Evolutionary conservation across 176 grass and related monocot genomes (phyloP).

Genomic region (Oryza meridionalis): DNA sequence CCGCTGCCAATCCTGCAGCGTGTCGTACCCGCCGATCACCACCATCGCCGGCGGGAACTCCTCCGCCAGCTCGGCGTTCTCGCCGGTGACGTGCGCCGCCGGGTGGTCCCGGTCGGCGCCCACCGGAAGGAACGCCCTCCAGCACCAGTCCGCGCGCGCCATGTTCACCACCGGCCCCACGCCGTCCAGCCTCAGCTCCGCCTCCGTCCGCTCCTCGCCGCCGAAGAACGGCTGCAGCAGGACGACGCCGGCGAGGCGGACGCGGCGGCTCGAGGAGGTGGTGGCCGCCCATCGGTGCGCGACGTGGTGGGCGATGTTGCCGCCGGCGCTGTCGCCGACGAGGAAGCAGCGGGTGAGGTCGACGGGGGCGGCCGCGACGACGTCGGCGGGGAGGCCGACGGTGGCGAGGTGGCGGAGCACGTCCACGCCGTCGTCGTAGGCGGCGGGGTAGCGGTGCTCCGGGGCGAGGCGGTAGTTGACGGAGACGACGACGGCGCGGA

Average conservation of each 20-base stretch:
- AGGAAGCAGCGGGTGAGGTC: constrained; percentile 65
- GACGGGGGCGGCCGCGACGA: neutral
- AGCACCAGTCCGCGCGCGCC: constrained; percentile 49
- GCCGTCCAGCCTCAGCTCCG: constrained; percentile 48
- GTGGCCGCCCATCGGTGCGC: constrained; percentile 47
- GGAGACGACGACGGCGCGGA: constrained; percentile 45
- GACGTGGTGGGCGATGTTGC: constrained; percentile 77
- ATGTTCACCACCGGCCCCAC: constrained; percentile 51
- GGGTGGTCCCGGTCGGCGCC: constrained; percentile 54
- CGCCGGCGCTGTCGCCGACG: constrained; percentile 77
- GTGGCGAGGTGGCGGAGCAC: constrained; percentile 50
- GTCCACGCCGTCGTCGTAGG: constrained; percentile 67
- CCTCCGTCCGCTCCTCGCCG: constrained; percentile 54
- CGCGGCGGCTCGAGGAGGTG: neutral
- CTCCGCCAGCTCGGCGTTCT: constrained; percentile 2
- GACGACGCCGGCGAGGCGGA: constrained; percentile 55
- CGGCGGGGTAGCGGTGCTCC: constrained; percentile 63
- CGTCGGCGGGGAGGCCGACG: neutral
- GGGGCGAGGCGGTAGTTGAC: constrained; percentile 76
- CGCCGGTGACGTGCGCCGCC: constrained; percentile 48
- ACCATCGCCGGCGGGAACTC: constrained; percentile 47
- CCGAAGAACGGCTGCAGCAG: constrained; percentile 70
- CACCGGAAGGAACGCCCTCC: constrained; percentile 56
- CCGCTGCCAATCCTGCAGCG: constrained; percentile 50
- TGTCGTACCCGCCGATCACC: constrained; percentile 41